These are phyloP conservation scores for Flaveria linearis DNA, from an alignment of 129 eudicot genomes.

Conservation along the genomic window DNA sequence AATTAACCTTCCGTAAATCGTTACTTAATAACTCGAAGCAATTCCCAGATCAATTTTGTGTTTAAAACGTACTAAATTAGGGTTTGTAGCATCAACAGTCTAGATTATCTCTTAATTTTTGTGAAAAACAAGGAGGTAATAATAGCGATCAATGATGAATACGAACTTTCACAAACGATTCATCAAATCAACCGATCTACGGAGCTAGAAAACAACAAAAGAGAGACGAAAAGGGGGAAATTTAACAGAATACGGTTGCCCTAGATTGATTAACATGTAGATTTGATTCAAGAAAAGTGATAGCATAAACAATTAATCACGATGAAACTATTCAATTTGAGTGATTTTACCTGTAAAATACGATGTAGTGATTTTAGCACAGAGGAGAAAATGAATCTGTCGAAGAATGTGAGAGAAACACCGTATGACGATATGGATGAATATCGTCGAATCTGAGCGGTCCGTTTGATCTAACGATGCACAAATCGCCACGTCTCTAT, in stretches of 20 bases:
- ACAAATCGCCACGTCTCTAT: not conserved
- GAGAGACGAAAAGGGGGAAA: not conserved
- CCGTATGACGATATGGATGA: conserved; percentile 6
- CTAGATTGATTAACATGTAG: conserved; percentile 8
- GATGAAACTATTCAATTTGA: not conserved
- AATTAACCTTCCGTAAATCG: not conserved
- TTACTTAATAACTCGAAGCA: not conserved
- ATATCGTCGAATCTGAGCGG: not conserved
- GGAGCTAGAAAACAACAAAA: not conserved
- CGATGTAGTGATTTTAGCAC: conserved; percentile 12
- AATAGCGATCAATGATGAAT: not conserved
- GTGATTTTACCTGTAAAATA: conserved; percentile 20
- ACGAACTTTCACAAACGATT: not conserved
- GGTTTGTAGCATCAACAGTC: conserved; percentile 15
- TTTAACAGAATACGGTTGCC: not conserved
- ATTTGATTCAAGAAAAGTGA: conserved; percentile 12
- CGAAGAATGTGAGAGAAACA: conserved; percentile 8
- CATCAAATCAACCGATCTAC: not conserved
- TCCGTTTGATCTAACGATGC: conserved; percentile 17
- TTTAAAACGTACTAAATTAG: conserved; percentile 15
- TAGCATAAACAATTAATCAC: not conserved
- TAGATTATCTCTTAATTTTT: not conserved
- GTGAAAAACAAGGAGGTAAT: not conserved
- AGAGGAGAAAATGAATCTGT: not conserved
- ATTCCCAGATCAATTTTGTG: conserved; percentile 8